Base-by-base conservation (phyloP, 495 filamentous ascomycete species). In the Hypoxylon cercidicola region DNA sequence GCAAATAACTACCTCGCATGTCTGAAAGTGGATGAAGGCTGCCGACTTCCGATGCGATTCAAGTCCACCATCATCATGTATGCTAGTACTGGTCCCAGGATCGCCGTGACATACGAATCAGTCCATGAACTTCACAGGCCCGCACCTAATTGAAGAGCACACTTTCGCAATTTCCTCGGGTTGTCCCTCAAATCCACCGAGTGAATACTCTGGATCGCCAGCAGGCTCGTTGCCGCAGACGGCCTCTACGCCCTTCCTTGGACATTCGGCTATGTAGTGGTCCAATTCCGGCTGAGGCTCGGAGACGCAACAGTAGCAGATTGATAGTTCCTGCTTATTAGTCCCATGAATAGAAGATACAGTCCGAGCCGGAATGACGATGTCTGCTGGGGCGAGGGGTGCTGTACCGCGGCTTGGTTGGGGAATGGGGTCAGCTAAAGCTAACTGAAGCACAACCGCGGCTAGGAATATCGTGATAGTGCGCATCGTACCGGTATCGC, bases 151-250 rank as follows among this genome's bases (percentile, higher is more conserved):
- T 15, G 12, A n/a, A 23, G 43, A 50, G 19, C 39, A 49, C 1
- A 30, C 23, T n/a, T 13, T 62, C 63, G 52, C 50, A 16, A 34
- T 66, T 52, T 35, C 15, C 40, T 56, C 58, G 59, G 43, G 23
- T 11, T 66, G 6, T 23, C 51, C 28, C 32, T 47, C 55, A 11
- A 37, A n/a, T 16, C 48, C 20, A 4, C 46, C 51, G 23, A 48
- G 23, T 28, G 12, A 46, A 23, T 46, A 60, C 2, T 43, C 47
- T 51, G 59, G 48, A 12, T 32, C n/a, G 8, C 28, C 19, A 28
- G 46, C 16, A 2, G 20, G 13, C 10, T 59, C 34, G 11, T 48
- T 44, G 20, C 49, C 52, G 46, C 59, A 61, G 4, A 63, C 58
- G 25, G 25, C 50, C 7, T 8, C 7, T 3, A 59, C 45, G n/a